phyloP scores from a whole-genome alignment of 192 early-diverging fungal genomes.

The Obelidium mucronatum region DNA sequence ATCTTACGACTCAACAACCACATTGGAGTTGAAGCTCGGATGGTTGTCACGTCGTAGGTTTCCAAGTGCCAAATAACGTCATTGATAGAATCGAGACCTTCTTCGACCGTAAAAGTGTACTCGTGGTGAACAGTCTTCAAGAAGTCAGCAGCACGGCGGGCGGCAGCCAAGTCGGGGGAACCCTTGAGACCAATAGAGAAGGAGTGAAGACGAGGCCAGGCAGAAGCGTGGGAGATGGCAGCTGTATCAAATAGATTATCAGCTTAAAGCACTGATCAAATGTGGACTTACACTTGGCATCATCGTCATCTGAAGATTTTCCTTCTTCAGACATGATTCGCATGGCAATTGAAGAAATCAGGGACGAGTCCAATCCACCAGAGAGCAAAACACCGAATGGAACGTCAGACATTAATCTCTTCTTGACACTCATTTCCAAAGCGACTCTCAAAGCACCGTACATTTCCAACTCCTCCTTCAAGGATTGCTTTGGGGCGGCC shows the following conservation, averaged over 20 bases:
- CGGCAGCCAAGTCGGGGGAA: constrained; percentile 92
- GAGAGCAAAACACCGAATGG: constrained; percentile 96
- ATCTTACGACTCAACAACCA: constrained; percentile 97
- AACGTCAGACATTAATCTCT: constrained; percentile 97
- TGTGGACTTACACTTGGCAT: constrained; percentile 53
- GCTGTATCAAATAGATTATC: constrained; percentile 47
- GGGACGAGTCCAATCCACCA: constrained; percentile 93
- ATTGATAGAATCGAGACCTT: constrained; percentile 92
- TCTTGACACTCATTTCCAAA: constrained; percentile 88
- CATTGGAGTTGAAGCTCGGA: constrained; percentile 99
- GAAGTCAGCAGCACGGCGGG: constrained; percentile 88
- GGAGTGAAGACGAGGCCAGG: constrained; percentile 94
- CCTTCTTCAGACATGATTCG: constrained; percentile 50
- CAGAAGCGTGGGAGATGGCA: constrained; percentile 53
- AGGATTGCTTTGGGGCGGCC: constrained; percentile 59
- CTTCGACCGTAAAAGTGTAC: constrained; percentile 95
- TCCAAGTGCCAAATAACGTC: constrained; percentile 98
- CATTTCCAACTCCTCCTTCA: constrained; percentile 61
- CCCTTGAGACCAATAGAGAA: constrained; percentile 96
- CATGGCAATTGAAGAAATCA: constrained; percentile 95
- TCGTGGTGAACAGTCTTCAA: constrained; percentile 93
- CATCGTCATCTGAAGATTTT: constrained; percentile 65
- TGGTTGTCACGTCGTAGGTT: constrained; percentile 98
- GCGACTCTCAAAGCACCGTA: constrained; percentile 80
- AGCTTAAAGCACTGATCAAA: constrained; percentile 11